Percentiles rank a stretch among this genome's conserved stretches.
These are phyloP conservation scores for Physcomitrellopsis africana DNA, from an alignment of 225 moss, liverwort and hornwort species.

Conservation along the genomic window DNA sequence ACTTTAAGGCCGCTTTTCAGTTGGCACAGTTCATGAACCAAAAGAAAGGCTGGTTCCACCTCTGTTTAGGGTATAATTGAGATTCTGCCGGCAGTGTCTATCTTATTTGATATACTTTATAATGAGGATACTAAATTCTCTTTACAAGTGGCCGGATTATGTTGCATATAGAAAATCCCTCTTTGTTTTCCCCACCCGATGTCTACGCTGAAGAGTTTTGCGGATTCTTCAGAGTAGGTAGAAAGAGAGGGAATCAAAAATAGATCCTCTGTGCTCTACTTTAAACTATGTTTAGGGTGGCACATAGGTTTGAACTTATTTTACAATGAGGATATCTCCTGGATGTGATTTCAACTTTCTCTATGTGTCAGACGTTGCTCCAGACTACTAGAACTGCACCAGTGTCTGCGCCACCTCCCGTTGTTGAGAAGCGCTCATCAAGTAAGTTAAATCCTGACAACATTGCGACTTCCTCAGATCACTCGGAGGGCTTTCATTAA, in stretches of 20 bases:
- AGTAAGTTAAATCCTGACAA: conserved; percentile 34
- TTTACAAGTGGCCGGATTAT: not conserved
- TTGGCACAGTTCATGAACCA: not conserved
- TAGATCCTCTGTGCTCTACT: not conserved
- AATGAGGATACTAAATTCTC: not conserved
- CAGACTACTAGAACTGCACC: conserved; percentile 37
- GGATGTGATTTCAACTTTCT: conserved; percentile 6
- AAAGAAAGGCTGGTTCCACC: not conserved
- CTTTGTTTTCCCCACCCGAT: too few relatives aligned
- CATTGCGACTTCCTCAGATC: not conserved
- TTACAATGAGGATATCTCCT: conserved; percentile 11
- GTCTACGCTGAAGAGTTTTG: too few relatives aligned
- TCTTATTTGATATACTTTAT: not conserved
- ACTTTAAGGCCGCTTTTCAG: not conserved
- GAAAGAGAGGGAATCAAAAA: not conserved
- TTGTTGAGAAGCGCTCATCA: conserved; percentile 52
- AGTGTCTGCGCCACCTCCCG: conserved; percentile 42
- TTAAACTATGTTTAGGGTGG: not conserved
- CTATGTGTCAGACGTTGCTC: conserved; percentile 31
- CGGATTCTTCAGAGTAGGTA: not conserved
- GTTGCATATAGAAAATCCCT: too few relatives aligned
- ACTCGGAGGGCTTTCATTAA: not conserved
- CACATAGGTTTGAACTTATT: not conserved
- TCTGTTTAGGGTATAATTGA: not conserved
- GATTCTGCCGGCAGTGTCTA: not conserved